Evolutionary conservation across 2,329 filamentous ascomycete genomes (phyloP), one percentile per base, ranked within the genome.

Genomic region (Colletotrichum tofieldiae): DNA sequence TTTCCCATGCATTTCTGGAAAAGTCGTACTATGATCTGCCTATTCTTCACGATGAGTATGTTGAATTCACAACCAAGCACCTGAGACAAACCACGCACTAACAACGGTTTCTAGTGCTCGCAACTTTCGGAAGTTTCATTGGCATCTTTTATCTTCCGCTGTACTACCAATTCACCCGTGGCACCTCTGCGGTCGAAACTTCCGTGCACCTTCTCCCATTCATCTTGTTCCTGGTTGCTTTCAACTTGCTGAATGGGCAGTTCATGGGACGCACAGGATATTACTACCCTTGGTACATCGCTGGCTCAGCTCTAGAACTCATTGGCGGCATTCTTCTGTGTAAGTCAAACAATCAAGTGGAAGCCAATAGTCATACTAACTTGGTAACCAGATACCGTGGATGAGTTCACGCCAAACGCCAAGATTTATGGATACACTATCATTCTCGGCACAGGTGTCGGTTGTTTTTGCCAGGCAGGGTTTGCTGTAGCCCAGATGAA

Each of bases 111-210:
- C 58, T 74, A 65, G 79, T 20, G 72, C 73, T 65, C 9, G 65
- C 71, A 20, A 73, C 75, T 14, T 73, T 76, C 18, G 74, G 73
- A 8, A 66, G 74, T 49, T 81, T 80, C 63, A 75, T 82, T 6
- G 60, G 75, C 29, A 77, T 85, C n/a, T 89, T 87, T 76, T 88
- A 85, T 74, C 82, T 87, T 7, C 86, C 87, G 0, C 76, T 89
- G 0, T 86, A 82, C 75, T 88, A 88, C 76, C 84, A 87, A 72
- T 88, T 88, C 75, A 81, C 81, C 1, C 78, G 78, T 1, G 81
- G 81, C 5, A 85, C 86, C 51, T 77, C 73, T 0, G 79, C 84
- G 0, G 73, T 86, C 2, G 70, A 81, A 29, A 80, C 84, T 12
- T 83, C 77, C 1, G 79, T 84, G 0, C 77, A 81, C 18, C 76